Evolutionary conservation across 2,329 filamentous ascomycete genomes (phyloP).

Genomic region (Stachybotrys elegans): DNA sequence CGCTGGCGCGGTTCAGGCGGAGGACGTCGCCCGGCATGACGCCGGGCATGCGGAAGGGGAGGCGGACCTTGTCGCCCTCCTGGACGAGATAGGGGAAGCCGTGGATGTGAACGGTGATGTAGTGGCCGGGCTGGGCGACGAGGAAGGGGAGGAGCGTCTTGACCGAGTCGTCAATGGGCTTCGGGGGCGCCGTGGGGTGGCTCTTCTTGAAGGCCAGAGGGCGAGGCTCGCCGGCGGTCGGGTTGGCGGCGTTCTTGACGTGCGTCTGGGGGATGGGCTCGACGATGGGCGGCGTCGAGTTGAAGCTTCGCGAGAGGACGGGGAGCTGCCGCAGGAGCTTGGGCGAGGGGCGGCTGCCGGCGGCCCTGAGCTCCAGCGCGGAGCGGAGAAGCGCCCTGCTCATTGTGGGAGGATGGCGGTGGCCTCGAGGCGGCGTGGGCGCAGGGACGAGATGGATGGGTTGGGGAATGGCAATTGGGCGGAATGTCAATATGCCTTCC

Average conservation of each 20-base stretch:
- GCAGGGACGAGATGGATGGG: constrained; percentile 12
- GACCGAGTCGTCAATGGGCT: constrained; percentile 49
- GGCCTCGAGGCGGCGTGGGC: constrained; percentile 16
- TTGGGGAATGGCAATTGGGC: constrained; percentile 7
- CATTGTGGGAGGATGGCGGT: constrained; percentile 33
- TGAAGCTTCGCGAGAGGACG: constrained; percentile 21
- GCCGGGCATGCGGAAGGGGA: constrained; percentile 74
- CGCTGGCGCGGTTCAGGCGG: constrained; percentile 77
- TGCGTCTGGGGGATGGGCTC: constrained; percentile 31
- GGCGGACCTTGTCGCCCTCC: constrained; percentile 66
- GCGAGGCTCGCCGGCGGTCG: constrained; percentile 23
- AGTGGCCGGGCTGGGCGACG: constrained; percentile 67
- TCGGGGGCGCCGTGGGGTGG: constrained; percentile 27
- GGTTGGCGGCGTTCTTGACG: constrained; percentile 32
- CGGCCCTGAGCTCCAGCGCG: constrained; percentile 53
- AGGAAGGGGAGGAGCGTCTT: constrained; percentile 64
- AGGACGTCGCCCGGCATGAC: constrained; percentile 79
- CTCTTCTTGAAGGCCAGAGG: constrained; percentile 35
- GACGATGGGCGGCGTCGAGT: constrained; percentile 39
- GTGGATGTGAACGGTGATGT: constrained; percentile 76
- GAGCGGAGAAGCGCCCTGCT: constrained; percentile 59
- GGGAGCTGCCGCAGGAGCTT: constrained; percentile 19
- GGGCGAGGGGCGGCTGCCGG: constrained; percentile 20
- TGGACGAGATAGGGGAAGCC: constrained; percentile 76
- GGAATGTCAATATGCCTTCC: constrained; percentile 13